Evolutionary conservation across 176 grass and related monocot genomes (phyloP).

Genomic region (Eragrostis nindensis): DNA sequence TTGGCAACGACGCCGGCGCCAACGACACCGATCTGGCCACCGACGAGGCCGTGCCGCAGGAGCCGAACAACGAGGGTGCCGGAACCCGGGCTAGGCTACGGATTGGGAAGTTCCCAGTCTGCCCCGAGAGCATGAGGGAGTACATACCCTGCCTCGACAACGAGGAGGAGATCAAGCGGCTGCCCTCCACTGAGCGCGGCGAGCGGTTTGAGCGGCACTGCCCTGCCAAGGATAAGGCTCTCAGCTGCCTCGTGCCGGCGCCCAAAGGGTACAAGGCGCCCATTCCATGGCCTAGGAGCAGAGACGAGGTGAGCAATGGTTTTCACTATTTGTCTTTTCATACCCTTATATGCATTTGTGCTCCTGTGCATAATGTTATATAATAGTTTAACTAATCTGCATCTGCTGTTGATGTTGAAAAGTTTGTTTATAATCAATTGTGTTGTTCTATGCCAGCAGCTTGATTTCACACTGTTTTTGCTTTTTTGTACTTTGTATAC

Average conservation of each 20-base stretch:
- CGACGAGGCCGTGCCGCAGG: conserved; percentile 26
- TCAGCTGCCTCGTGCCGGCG: conserved; percentile 73
- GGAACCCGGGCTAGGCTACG: not conserved
- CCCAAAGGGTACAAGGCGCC: conserved; percentile 79
- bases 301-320: conserved; percentile 76
- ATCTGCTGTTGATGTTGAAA: conserved; percentile 6
- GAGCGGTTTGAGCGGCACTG: conserved; percentile 93
- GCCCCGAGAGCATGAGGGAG: conserved; percentile 73
- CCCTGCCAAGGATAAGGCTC: conserved; percentile 60
- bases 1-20: conserved; percentile 29
- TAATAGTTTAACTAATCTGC: not conserved
- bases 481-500: not conserved
- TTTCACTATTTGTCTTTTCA: conserved; percentile 25
- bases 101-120: conserved; percentile 60
- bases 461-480: not conserved
- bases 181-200: conserved; percentile 62
- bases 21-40: conserved; percentile 56
- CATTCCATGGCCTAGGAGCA: conserved; percentile 87
- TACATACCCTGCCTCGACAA: conserved; percentile 97
- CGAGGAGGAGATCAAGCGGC: conserved; percentile 69
- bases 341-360: not conserved
- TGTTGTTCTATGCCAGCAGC: conserved; percentile 1
- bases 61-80: not conserved
- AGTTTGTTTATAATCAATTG: not conserved
- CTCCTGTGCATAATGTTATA: not conserved